Evolutionary conservation across 2,329 filamentous ascomycete genomes (phyloP).

Genomic region (Pseudogymnoascus sp.): DNA sequence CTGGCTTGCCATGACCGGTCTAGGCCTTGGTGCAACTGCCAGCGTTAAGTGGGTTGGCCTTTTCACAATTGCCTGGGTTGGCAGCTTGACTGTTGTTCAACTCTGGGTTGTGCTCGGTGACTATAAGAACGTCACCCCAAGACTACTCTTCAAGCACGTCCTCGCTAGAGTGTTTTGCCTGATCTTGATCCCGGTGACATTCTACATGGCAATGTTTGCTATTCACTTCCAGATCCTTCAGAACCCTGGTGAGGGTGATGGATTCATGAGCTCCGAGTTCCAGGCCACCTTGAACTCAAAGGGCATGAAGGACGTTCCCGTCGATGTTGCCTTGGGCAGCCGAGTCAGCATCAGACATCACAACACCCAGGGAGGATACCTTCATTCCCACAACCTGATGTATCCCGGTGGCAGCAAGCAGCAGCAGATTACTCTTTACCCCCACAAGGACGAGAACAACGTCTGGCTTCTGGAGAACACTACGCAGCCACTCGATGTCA

Average conservation of each 20-base stretch:
- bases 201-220: conserved; percentile 96
- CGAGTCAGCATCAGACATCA: conserved; percentile 81
- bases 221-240: conserved; percentile 91
- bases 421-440: conserved; percentile 96
- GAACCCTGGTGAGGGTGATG: conserved; percentile 95
- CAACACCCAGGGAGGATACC: conserved; percentile 95
- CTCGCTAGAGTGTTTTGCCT: conserved; percentile 86
- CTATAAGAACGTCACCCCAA: conserved; percentile 72
- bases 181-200: conserved; percentile 77
- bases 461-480: conserved; percentile 91
- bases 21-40: conserved; percentile 80
- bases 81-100: conserved; percentile 80
- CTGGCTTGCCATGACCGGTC: conserved; percentile 81
- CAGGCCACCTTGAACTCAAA: conserved; percentile 96
- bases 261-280: conserved; percentile 99
- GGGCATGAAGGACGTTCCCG: conserved; percentile 89
- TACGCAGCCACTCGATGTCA: conserved; percentile 75
- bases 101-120: conserved; percentile 94
- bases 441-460: conserved; percentile 99
- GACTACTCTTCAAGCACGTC: conserved; percentile 88
- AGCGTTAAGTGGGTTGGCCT: conserved; percentile 99
- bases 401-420: conserved; percentile 97
- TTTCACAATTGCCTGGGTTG: conserved; percentile 98
- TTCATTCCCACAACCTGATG: conserved; percentile 96
- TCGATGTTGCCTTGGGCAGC: conserved; percentile 85